Evolutionary conservation across 1,139 yeast genomes (phyloP).

Genomic region (Geotrichum reessii): DNA sequence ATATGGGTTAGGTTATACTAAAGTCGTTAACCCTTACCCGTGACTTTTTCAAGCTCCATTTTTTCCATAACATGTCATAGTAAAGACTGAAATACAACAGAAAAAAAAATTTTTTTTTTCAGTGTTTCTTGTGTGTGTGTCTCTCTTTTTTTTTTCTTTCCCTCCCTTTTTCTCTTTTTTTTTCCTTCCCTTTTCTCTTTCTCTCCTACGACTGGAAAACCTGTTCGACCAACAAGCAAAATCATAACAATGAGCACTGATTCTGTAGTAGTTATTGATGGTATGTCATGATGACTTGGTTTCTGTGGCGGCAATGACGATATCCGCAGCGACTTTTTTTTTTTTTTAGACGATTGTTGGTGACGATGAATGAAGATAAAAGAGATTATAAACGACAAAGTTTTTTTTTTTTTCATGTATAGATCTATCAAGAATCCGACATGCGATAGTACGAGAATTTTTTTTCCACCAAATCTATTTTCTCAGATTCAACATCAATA

Average conservation of each 20-base stretch:
- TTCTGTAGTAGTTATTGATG: constrained; percentile 20
- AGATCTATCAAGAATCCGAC: no score
- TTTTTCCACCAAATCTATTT: no score
- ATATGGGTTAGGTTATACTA: constrained; percentile 1
- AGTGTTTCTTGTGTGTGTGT: constrained; percentile 2
- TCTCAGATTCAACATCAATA: background rate
- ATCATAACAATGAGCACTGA: constrained; percentile 19
- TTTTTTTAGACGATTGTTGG: no score
- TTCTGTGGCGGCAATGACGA: background rate
- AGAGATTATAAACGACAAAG: background rate
- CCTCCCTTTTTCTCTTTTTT: background rate
- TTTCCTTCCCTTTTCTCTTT: constrained; percentile 1
- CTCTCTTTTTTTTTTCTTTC: constrained; percentile 1
- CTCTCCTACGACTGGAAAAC: constrained; percentile 13
- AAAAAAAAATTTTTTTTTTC: background rate
- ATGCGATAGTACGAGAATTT: background rate
- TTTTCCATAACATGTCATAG: background rate
- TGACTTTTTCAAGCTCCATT: background rate
- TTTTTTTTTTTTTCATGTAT: background rate
- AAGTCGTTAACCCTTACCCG: background rate
- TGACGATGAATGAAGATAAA: background rate
- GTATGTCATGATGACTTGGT: constrained; percentile 6
- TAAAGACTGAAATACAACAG: background rate
- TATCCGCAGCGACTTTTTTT: background rate
- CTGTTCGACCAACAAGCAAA: constrained; percentile 14